These are phyloP conservation scores for Cladorrhinum sp. DNA, from an alignment of 2,329 filamentous ascomycete species.

Conservation along the genomic window DNA sequence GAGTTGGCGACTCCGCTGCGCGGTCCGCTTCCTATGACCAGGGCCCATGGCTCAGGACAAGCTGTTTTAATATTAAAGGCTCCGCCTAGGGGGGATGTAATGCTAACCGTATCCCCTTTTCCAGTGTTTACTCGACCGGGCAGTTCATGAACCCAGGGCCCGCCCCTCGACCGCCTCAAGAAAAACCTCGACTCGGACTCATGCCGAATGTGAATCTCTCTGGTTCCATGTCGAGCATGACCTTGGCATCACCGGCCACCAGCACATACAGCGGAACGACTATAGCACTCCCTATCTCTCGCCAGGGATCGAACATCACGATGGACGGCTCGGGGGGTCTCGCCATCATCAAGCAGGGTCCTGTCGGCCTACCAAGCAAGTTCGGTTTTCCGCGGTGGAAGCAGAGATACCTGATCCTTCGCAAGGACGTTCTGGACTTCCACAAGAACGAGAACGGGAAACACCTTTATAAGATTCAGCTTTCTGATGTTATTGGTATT, in stretches of 20 bases:
- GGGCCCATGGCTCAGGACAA: background rate
- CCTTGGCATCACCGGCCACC: slow-evolving; percentile 60
- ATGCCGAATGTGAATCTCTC: slow-evolving; percentile 60
- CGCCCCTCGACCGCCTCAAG: slow-evolving; percentile 82
- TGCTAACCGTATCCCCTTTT: slow-evolving; percentile 16
- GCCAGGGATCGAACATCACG: slow-evolving; percentile 53
- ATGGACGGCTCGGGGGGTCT: slow-evolving; percentile 63
- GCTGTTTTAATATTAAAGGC: slow-evolving; percentile 10
- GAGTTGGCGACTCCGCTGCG: slow-evolving; percentile 4
- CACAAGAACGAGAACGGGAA: slow-evolving; percentile 89
- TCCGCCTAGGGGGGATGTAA: slow-evolving; percentile 3
- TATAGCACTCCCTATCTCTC: slow-evolving; percentile 67
- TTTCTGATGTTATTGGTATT: slow-evolving; percentile 87
- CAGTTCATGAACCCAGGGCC: slow-evolving; percentile 97
- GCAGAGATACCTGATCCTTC: slow-evolving; percentile 84
- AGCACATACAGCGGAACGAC: slow-evolving; percentile 66
- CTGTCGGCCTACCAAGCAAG: slow-evolving; percentile 51
- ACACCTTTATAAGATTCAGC: slow-evolving; percentile 76
- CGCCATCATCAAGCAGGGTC: slow-evolving; percentile 73
- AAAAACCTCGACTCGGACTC: slow-evolving; percentile 76
- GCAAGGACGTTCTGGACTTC: slow-evolving; percentile 91
- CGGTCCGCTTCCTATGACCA: slow-evolving; percentile 5
- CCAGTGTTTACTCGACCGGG: slow-evolving; percentile 56
- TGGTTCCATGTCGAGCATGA: slow-evolving; percentile 79
- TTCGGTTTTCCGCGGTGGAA: slow-evolving; percentile 84